Conservation (phyloP, 1,139 yeast genomes). For the Saccharomyces hybrid region DNA sequence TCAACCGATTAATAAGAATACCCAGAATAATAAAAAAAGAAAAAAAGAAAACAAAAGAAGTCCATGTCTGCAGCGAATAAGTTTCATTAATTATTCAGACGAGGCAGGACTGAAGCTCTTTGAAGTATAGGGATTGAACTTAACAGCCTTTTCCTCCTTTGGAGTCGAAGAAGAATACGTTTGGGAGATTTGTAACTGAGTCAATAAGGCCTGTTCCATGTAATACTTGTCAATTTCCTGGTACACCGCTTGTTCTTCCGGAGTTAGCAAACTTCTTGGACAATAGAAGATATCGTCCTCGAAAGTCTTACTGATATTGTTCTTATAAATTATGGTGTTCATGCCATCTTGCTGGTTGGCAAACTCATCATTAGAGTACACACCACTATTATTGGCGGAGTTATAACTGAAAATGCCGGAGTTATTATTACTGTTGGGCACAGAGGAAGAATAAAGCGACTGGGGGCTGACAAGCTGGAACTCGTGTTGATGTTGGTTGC, state of each 20-base stretch:
- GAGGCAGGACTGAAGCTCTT: conserved; percentile 28
- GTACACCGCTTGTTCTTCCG: conserved; percentile 16
- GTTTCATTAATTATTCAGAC: conserved; percentile 3
- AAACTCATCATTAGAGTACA: neutral
- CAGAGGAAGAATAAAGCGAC: neutral
- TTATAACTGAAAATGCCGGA: neutral
- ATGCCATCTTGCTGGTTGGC: neutral
- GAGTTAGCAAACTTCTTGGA: conserved; percentile 21
- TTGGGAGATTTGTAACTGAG: conserved; percentile 5
- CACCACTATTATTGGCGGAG: conserved; percentile 12
- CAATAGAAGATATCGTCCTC: conserved; percentile 29
- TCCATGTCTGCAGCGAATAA: neutral
- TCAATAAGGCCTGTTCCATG: conserved; percentile 11
- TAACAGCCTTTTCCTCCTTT: conserved; percentile 6
- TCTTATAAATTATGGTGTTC: conserved; percentile 15
- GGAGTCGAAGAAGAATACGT: conserved; percentile 7
- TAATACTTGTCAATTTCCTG: conserved; percentile 16
- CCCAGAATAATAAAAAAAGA: neutral
- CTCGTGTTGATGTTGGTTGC: neutral
- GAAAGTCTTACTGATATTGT: conserved; percentile 19
- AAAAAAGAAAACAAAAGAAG: neutral
- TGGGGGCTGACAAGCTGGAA: neutral
- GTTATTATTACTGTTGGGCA: neutral
- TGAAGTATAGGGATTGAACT: conserved; percentile 32
- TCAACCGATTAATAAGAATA: neutral